Evolutionary conservation across 2,329 filamentous ascomycete genomes (phyloP).

Genomic region (Colletotrichum gloeosporioides): DNA sequence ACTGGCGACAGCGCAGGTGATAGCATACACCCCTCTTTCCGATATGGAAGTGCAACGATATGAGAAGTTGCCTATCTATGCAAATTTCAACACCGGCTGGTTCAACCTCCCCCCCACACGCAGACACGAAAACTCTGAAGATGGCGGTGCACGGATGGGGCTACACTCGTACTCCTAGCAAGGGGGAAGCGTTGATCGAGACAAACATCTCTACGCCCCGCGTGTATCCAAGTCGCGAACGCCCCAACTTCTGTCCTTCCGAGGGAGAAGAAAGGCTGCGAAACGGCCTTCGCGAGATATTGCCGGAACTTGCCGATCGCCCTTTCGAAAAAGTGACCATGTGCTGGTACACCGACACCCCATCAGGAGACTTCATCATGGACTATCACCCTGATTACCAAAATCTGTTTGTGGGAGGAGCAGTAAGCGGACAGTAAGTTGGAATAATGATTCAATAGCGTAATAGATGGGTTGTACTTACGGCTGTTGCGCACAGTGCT

Average conservation of each 20-base stretch:
- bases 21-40: slow-evolving; percentile 70
- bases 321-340: slow-evolving; percentile 57
- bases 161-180: slow-evolving; percentile 41
- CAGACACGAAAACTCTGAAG: slow-evolving; percentile 56
- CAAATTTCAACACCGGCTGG: slow-evolving; percentile 59
- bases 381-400: slow-evolving; percentile 56
- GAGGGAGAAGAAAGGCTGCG: slow-evolving; percentile 60
- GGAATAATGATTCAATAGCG: background rate
- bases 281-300: slow-evolving; percentile 54
- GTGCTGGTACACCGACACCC: slow-evolving; percentile 72
- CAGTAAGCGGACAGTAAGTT: slow-evolving; percentile 45
- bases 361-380: slow-evolving; percentile 65
- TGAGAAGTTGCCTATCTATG: slow-evolving; percentile 60
- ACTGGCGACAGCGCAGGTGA: slow-evolving; percentile 67
- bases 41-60: slow-evolving; percentile 60
- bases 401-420: slow-evolving; percentile 52
- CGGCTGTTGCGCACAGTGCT: slow-evolving; percentile 6
- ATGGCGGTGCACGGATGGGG: slow-evolving; percentile 66
- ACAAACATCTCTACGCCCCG: background rate
- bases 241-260: slow-evolving; percentile 46
- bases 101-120: slow-evolving; percentile 60
- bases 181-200: background rate
- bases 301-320: slow-evolving; percentile 58
- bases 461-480: background rate
- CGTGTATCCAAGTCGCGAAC: background rate